Percentiles rank a stretch among this genome's conserved stretches.
phyloP scores from a whole-genome alignment of 2,329 filamentous ascomycete species.

The Aspergillus sp. region DNA sequence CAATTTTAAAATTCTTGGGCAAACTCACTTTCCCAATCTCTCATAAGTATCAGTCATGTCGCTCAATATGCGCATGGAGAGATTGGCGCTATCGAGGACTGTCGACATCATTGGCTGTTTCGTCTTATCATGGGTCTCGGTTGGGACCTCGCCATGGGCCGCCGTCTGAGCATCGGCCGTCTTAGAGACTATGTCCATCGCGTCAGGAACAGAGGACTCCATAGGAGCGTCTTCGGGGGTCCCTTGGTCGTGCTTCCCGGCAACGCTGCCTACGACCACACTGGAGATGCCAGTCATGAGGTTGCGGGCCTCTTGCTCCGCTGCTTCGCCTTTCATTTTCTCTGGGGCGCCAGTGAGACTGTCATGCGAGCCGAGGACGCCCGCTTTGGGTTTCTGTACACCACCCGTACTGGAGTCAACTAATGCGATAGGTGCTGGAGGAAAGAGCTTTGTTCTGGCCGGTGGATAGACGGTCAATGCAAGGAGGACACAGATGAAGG shows the following conservation, averaged over 20 bases:
- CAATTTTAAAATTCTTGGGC: background rate
- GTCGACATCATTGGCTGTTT: constrained; percentile 75
- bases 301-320: constrained; percentile 78
- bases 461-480: constrained; percentile 65
- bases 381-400: constrained; percentile 72
- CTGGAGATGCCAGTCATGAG: constrained; percentile 72
- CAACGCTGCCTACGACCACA: constrained; percentile 72
- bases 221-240: constrained; percentile 47
- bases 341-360: constrained; percentile 79
- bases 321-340: constrained; percentile 78
- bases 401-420: constrained; percentile 69
- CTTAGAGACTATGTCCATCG: constrained; percentile 27
- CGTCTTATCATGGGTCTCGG: constrained; percentile 58
- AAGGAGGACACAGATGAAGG: constrained; percentile 58
- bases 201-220: constrained; percentile 36
- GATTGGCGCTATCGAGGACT: constrained; percentile 73
- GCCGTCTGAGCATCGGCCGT: constrained; percentile 58
- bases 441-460: constrained; percentile 65
- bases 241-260: constrained; percentile 70
- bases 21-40: constrained; percentile 56
- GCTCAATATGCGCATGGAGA: constrained; percentile 66
- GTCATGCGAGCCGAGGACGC: constrained; percentile 71
- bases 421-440: constrained; percentile 71
- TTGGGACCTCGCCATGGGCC: constrained; percentile 46
- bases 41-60: constrained; percentile 64